Conservation (phyloP, 768 basidiomycete genomes). For the Tulasnella sp. region DNA sequence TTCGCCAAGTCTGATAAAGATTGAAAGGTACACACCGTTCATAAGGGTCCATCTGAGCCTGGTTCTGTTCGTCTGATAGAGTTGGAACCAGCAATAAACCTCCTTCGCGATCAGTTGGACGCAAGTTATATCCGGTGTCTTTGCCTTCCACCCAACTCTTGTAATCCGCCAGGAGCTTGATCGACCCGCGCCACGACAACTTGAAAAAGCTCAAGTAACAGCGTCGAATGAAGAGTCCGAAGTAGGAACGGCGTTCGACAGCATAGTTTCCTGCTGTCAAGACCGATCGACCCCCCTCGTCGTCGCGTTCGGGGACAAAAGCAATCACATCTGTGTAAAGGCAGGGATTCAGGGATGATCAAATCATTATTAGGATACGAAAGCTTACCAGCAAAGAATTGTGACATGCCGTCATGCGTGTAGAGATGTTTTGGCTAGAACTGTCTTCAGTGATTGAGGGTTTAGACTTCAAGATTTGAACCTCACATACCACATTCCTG, state of each 20-base stretch:
- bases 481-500: conserved; percentile 32
- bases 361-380: not conserved
- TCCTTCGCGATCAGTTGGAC: conserved; percentile 31
- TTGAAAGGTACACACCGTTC: conserved; percentile 40
- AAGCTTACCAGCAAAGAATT: conserved; percentile 41
- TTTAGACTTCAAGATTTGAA: not conserved
- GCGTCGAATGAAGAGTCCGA: conserved; percentile 74
- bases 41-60: conserved; percentile 55
- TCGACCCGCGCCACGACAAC: conserved; percentile 64
- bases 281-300: conserved; percentile 37
- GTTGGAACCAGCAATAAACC: conserved; percentile 55
- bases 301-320: conserved; percentile 52
- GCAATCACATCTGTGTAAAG: conserved; percentile 44
- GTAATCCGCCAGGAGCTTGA: conserved; percentile 59
- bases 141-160: conserved; percentile 53
- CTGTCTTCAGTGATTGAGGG: not conserved
- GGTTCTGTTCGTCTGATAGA: conserved; percentile 54
- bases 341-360: conserved; percentile 16
- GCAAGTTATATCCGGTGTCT: conserved; percentile 42
- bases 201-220: conserved; percentile 69
- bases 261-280: not conserved
- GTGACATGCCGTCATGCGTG: conserved; percentile 52
- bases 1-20: not conserved
- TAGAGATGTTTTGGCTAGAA: conserved; percentile 43
- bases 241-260: conserved; percentile 56